Evolutionary conservation across 2,329 filamentous ascomycete genomes (phyloP).

Genomic region (Fusarium lateritium): DNA sequence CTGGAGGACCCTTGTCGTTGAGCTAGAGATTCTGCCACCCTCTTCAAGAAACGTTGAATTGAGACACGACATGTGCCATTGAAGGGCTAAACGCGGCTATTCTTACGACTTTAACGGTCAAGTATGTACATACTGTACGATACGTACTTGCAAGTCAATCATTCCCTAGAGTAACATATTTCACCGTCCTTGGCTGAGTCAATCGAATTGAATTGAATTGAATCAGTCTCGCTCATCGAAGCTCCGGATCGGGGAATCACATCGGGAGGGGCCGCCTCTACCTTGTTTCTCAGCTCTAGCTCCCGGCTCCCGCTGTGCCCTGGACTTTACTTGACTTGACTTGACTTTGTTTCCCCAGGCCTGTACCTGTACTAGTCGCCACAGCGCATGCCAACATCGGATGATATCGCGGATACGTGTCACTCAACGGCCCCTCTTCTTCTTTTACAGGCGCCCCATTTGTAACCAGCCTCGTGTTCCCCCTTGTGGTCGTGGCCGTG

Average conservation of each 20-base stretch:
- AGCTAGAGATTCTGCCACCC: slow-evolving; percentile 30
- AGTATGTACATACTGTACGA: too few species aligned
- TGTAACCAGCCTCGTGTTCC: slow-evolving; percentile 21
- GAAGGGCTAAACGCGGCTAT: slow-evolving; percentile 17
- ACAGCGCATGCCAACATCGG: slow-evolving; percentile 47
- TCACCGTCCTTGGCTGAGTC: neutral
- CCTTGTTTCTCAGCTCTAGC: slow-evolving; percentile 17
- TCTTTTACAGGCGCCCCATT: slow-evolving; percentile 20
- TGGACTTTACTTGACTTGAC: neutral
- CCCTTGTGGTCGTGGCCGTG: slow-evolving; percentile 16
- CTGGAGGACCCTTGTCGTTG: slow-evolving; percentile 20
- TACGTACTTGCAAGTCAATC: too few species aligned
- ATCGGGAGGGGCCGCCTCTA: slow-evolving; percentile 17
- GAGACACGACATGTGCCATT: neutral
- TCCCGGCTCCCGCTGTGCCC: slow-evolving; percentile 2
- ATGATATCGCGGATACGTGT: slow-evolving; percentile 50
- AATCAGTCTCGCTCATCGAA: slow-evolving; percentile 7
- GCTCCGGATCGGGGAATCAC: slow-evolving; percentile 9
- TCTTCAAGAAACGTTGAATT: slow-evolving; percentile 31
- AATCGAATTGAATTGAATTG: neutral
- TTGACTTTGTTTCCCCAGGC: slow-evolving; percentile 33
- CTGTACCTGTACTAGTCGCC: slow-evolving; percentile 37
- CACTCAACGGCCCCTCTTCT: slow-evolving; percentile 28
- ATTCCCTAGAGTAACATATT: too few species aligned
- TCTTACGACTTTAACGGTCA: neutral